A percentile compares a stretch with the other conserved stretches of the same genome.
These are phyloP conservation scores for Didymella lethalis DNA, from an alignment of 2,329 filamentous ascomycete species.

Conservation along the genomic window DNA sequence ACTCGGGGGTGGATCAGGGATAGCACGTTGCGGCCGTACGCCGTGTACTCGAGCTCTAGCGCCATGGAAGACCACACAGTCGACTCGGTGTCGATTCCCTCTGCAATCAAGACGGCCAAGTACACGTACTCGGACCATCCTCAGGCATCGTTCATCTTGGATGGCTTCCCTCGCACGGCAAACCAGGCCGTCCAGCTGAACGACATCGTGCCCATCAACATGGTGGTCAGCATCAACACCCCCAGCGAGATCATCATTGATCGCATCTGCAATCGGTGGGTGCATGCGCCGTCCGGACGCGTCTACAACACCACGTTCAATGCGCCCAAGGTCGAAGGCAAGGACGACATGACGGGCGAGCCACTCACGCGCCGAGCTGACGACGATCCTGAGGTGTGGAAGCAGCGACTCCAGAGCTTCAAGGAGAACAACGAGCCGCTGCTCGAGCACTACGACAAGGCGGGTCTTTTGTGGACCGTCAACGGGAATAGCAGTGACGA, in stretches of 20 bases:
- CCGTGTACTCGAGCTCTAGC: conserved; percentile 53
- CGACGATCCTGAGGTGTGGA: conserved; percentile 87
- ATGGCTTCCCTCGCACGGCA: conserved; percentile 92
- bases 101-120: conserved; percentile 44
- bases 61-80: conserved; percentile 45
- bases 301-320: conserved; percentile 97
- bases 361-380: conserved; percentile 81
- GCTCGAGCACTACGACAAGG: conserved; percentile 85
- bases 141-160: conserved; percentile 88
- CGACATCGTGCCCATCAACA: conserved; percentile 87
- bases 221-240: conserved; percentile 86
- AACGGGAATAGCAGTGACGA: conserved; percentile 91
- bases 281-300: conserved; percentile 87
- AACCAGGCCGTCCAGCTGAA: conserved; percentile 81
- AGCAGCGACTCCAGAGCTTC: conserved; percentile 80
- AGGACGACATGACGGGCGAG: conserved; percentile 92
- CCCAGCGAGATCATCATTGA: conserved; percentile 86
- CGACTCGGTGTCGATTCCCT: conserved; percentile 54
- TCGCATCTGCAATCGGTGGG: conserved; percentile 90
- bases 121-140: conserved; percentile 70
- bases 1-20: conserved; percentile 80
- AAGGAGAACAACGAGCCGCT: conserved; percentile 85
- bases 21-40: conserved; percentile 57
- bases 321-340: conserved; percentile 78
- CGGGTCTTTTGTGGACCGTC: conserved; percentile 85